Percentiles rank a stretch among this genome's conserved stretches.
Evolutionary conservation across 352 stramenopile genomes (phyloP).

Genomic region (Saprolegnia parasitica): DNA sequence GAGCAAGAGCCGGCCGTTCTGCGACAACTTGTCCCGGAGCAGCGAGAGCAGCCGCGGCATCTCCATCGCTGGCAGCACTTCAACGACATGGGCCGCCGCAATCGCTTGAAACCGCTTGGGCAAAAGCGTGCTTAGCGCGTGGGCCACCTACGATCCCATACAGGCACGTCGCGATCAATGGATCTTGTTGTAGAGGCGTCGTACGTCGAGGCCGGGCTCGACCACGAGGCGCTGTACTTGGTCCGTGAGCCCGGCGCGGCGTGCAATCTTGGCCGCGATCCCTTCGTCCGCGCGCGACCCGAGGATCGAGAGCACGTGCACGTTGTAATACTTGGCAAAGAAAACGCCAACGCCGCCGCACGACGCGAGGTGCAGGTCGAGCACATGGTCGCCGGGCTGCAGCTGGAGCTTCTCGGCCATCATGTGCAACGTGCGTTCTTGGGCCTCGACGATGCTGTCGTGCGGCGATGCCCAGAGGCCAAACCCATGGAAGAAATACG

Average conservation of each 20-base stretch:
- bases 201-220: constrained; percentile 52
- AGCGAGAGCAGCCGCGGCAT: constrained; percentile 53
- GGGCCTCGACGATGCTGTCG: constrained; percentile 51
- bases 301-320: constrained; percentile 54
- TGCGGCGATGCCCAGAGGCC: constrained; percentile 53
- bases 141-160: constrained; percentile 6
- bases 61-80: constrained; percentile 44
- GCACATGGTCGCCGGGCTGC: constrained; percentile 52
- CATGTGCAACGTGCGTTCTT: constrained; percentile 60
- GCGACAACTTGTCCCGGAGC: constrained; percentile 55
- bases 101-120: constrained; percentile 61
- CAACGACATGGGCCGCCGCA: constrained; percentile 49
- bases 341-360: constrained; percentile 77
- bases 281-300: constrained; percentile 54
- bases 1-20: constrained; percentile 49
- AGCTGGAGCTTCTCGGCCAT: constrained; percentile 60
- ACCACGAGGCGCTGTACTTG: constrained; percentile 69
- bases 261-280: constrained; percentile 53
- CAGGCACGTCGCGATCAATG: too few species aligned
- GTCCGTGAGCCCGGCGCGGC: constrained; percentile 49
- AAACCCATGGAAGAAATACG: constrained; percentile 71
- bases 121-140: neutral
- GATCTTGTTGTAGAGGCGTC: too few species aligned
- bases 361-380: constrained; percentile 79
- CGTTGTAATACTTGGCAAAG: constrained; percentile 44